These are phyloP conservation scores for Neurospora crassa DNA, from an alignment of 2,329 filamentous ascomycete genomes.

Conservation along the genomic window DNA sequence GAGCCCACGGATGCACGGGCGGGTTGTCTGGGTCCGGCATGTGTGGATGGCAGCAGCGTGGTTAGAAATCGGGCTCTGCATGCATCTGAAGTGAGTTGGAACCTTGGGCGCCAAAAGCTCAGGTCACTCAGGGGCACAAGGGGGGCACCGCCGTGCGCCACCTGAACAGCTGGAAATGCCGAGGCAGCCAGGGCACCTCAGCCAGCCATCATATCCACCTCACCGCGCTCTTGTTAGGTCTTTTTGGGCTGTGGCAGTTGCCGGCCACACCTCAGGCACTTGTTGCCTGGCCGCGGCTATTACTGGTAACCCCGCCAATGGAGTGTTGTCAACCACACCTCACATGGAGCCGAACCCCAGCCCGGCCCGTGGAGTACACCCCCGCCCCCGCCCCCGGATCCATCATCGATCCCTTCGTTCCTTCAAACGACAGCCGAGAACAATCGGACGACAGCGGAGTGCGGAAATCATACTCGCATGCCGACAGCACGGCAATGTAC, in stretches of 20 bases:
- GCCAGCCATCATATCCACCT: not conserved
- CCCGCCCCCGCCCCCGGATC: not conserved
- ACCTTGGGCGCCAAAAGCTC: not conserved
- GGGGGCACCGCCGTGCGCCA: not conserved
- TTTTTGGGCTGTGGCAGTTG: not conserved
- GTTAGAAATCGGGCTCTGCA: constrained; percentile 1
- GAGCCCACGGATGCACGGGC: not conserved
- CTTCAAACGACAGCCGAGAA: not conserved
- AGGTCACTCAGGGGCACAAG: not conserved
- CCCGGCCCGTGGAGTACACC: not conserved
- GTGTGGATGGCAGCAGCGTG: not conserved
- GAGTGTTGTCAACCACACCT: not conserved
- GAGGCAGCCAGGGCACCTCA: constrained; percentile 5
- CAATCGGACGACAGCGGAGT: not conserved
- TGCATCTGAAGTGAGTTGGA: not conserved
- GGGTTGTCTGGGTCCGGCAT: not conserved
- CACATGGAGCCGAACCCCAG: not conserved
- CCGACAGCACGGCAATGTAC: not conserved
- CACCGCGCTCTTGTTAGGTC: constrained; percentile 1
- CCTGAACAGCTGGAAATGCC: constrained; percentile 6
- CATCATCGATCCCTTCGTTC: not conserved
- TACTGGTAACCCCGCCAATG: not conserved
- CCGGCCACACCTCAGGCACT: not conserved
- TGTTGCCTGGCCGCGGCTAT: not conserved
- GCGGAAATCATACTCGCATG: not conserved